phyloP scores from a whole-genome alignment of 139 green algal species.

The Zygnema cylindricum region DNA sequence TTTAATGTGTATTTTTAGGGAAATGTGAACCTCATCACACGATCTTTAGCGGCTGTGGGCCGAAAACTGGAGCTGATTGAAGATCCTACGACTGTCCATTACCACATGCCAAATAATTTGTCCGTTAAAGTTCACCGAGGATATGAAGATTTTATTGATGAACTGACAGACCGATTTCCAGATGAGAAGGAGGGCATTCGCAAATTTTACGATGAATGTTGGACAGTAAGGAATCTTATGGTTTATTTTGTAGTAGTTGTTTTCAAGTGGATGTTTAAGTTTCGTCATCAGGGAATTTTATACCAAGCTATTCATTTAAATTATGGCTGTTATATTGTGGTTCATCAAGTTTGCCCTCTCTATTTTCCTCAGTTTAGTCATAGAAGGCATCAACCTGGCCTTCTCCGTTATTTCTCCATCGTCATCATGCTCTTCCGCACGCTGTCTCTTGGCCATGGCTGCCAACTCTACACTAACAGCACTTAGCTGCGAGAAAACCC shows the following conservation, averaged over 20 bases:
- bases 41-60: constrained; percentile 81
- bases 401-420: too few species aligned
- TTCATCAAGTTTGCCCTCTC: too few species aligned
- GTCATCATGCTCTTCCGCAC: too few species aligned
- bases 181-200: constrained; percentile 85
- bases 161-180: constrained; percentile 83
- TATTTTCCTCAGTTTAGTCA: too few species aligned
- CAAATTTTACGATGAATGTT: constrained; percentile 93
- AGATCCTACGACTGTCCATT: constrained; percentile 91
- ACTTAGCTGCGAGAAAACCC: too few species aligned
- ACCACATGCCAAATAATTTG: constrained; percentile 87
- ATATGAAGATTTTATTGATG: constrained; percentile 89
- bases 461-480: too few species aligned
- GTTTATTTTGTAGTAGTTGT: constrained; percentile 1
- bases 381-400: too few species aligned
- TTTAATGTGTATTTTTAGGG: constrained; percentile 62
- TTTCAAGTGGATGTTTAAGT: too few species aligned
- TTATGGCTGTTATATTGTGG: too few species aligned
- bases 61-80: constrained; percentile 84
- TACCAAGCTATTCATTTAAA: too few species aligned
- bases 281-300: too few species aligned
- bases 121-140: constrained; percentile 79
- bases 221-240: constrained; percentile 66
- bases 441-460: too few species aligned
- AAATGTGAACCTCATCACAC: constrained; percentile 96